Conservation (phyloP, 2,329 filamentous ascomycete genomes). For the Amylocarpus encephaloides region DNA sequence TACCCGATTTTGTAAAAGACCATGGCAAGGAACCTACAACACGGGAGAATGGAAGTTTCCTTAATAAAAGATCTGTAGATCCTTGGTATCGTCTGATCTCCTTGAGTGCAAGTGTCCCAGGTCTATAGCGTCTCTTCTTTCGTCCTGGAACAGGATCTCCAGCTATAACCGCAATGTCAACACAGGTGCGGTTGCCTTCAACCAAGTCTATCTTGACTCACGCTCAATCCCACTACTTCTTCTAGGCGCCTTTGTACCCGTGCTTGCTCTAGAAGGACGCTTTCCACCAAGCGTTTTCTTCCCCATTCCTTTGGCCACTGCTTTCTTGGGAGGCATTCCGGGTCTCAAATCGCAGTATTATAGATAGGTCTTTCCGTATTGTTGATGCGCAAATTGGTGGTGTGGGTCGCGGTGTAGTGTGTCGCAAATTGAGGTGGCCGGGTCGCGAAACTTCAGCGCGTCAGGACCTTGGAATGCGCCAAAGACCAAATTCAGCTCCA, state of each 20-base stretch:
- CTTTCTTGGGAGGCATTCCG: slow-evolving; percentile 8
- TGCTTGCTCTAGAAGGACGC: neutral
- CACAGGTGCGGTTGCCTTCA: neutral
- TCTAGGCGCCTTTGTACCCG: neutral
- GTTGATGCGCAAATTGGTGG: neutral
- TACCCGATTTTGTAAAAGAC: neutral
- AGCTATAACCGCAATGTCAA: slow-evolving; percentile 40
- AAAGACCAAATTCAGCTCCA: neutral
- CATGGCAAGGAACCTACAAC: slow-evolving; percentile 43
- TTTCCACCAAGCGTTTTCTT: neutral
- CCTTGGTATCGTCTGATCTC: slow-evolving; percentile 91
- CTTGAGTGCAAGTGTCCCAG: slow-evolving; percentile 79
- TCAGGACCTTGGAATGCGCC: neutral
- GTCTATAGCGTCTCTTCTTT: slow-evolving; percentile 60
- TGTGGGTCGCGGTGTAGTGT: neutral
- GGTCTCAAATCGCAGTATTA: neutral
- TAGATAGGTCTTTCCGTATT: neutral
- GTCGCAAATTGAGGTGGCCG: slow-evolving; percentile 3
- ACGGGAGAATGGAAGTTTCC: slow-evolving; percentile 73
- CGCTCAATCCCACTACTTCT: neutral
- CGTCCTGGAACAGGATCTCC: slow-evolving; percentile 64
- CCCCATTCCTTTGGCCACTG: neutral
- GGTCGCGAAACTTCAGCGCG: slow-evolving; percentile 1
- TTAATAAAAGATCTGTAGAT: slow-evolving; percentile 78
- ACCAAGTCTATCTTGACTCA: neutral